Evolutionary conservation across 176 grass and related monocot genomes (phyloP), one percentile per base, ranked within the genome.

Genomic region (Rhipidocladum racemiflorum): DNA sequence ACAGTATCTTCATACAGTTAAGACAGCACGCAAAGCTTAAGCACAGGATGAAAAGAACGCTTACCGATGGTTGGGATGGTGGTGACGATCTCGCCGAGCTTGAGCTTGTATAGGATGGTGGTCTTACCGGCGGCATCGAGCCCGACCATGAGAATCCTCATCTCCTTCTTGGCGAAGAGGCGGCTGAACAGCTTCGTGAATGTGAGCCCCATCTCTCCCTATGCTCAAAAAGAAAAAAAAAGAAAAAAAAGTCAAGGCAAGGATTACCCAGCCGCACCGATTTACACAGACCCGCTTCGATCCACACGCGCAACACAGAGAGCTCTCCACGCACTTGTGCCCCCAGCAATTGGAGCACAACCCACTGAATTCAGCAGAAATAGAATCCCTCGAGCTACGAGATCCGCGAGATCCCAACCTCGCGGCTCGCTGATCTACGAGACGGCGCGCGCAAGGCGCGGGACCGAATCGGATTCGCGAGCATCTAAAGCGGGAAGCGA

Each of bases 51-150:
- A 21, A 49, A 15, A 36, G 32, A 81, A 69, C 15, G 43, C 90
- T 92, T 68, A 94, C 92, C 92, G 10, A 94, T 94, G 68, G 92
- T 94, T 10, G 92, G 92, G 76, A 94, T 94, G 72, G 92, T 94
- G 57, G 92, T 94, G 83, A 94, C 92, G 67, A 94, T 94, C 90
- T 94, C 92, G 27, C 92, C 92, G 14, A 94, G 92, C 90, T 94
- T 94, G 65, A 94, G 87, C 82, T 94, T 94, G 81, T 94, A 94
- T 74, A 94, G 92, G 78, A 94, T 94, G 73, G 92, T 94, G 81
- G 92, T 94, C 81, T 94, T 94, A 92, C 92, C 92, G 42, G 92
- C 92, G 15, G 92, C 92, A 69, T 94, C 92, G 16, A 94, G 90
- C 14, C 92, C 92, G 5, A 94, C 92, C 92, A 94, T 94, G 62